Conservation (phyloP, 768 basidiomycete species). For the Pholiota microspora region DNA sequence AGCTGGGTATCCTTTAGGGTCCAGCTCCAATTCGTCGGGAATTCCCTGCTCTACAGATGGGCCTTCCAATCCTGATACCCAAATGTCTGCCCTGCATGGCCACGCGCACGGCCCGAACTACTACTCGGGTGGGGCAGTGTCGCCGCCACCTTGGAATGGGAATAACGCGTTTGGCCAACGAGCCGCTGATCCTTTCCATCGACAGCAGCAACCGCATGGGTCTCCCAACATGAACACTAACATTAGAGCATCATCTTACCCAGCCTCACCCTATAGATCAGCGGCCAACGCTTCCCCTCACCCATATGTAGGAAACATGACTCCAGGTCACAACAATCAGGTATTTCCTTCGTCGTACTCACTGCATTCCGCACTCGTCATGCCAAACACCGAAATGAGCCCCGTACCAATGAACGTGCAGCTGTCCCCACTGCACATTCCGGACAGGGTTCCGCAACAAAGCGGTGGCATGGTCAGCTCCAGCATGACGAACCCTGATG, state of each 20-base stretch:
- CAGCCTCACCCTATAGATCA: not conserved
- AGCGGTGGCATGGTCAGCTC: not conserved
- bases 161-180: not conserved
- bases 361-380: not conserved
- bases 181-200: not conserved
- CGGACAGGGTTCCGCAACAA: constrained; percentile 4
- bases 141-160: not conserved
- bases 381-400: not conserved
- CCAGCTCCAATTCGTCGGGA: not conserved
- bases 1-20: constrained; percentile 1
- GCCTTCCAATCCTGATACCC: not conserved
- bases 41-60: not conserved
- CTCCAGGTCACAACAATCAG: not conserved
- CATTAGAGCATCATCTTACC: not conserved
- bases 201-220: constrained; percentile 1
- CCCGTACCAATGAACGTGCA: not conserved
- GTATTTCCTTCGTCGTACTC: constrained; percentile 9
- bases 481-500: not conserved
- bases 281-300: not conserved
- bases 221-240: not conserved
- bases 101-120: not conserved
- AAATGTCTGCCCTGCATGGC: not conserved
- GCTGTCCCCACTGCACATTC: constrained; percentile 11
- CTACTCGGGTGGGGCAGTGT: not conserved
- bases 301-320: not conserved